Base-by-base conservation (phyloP, 495 filamentous ascomycete species). In the Aspergillus diversus region DNA sequence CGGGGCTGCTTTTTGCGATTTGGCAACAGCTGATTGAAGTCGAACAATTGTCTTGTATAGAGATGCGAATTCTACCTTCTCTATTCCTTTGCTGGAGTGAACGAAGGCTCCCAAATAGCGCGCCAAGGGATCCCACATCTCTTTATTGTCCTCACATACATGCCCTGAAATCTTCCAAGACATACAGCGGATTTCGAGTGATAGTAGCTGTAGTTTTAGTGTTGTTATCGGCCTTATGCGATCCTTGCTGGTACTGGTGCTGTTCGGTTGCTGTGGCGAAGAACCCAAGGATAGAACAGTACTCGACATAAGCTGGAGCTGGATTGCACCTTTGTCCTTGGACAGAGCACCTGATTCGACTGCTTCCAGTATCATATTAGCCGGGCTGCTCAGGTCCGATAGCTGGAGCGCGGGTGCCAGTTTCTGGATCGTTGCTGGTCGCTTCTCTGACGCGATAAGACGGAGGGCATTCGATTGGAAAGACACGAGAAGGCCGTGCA, bases 111-210 rank as follows among this genome's bases (percentile, higher is more conserved):
- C 75, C 16, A 94, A 71, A 61, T 86, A 94, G 43, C 86, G 84
- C 5, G 83, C 76, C 42, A 93, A 82, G 12, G 92, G 92, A 5
- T 86, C 81, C 53, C 88, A 72, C 55, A 96, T 71, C 33, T 96
- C 91, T 69, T 86, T 90, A 31, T 81, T 81, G 17, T 85, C 71
- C 59, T 96, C 83, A 15, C 82, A 86, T 21, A 85, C 66, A 69
- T 95, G 92, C n/a, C 82, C 80, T 5, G 87, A 85, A 35, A 93
- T 54, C 39, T 79, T 85, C 92, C 92, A 94, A 75, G 88, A 91
- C 57, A 84, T 74, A 15, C 85, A 73, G 7, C 91, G 85, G 35
- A 86, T 80, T 54, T 86, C 83, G 13, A 97, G 76, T 2, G 87
- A 90, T 0, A 92, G 66, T 1, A 83, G 70, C 66, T 96, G 92